Evolutionary conservation across 257 asterid genomes (phyloP), one percentile per base, ranked within the genome.

Genomic region (Dorcoceras hygrometricum): DNA sequence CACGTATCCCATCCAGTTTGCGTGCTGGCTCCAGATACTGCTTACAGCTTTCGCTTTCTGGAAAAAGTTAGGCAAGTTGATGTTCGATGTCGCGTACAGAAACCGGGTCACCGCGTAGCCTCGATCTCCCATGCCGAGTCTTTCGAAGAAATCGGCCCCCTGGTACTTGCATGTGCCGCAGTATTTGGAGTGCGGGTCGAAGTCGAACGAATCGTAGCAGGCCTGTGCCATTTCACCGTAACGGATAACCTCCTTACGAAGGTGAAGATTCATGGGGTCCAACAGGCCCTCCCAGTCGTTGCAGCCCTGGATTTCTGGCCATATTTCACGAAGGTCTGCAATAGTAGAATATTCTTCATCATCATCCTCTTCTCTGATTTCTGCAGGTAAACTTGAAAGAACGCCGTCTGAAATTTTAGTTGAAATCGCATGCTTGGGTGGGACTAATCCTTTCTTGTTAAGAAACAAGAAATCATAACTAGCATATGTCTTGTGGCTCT

Each of bases 1-100:
- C 6, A 89, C 94, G 57, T 87, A 89, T 14, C 95, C 95, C 88
- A 90, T 86, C 97, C 95, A 84, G 72, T 87, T 87, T 2, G 95
- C 89, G 63, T 84, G 91, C 71, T 78, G 91, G 76, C 94, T 90
- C 97, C 95, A 87, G 32, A 87, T 66, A 24, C 79, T 81, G 62
- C 75, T 61, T 26, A 73, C 1, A 16, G 2, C 8, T n/a, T 57
- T 84, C 4, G 89, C 81, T 16, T 80, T 82, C 39, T 83, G 84
- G 69, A 89, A 87, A 74, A 85, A 87, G 27, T 86, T 90, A 0
- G 94, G 95, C 29, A 90, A 69, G 79, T 87, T 82, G 64, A 90
- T 85, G 77, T 81, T 84, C 46, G 97, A 90, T 0, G 95, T 90
- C 18, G 90, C 95, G 43, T 87, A 87, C 0, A 90, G 63, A 76